phyloP scores from a whole-genome alignment of 257 asterid genomes.

The Cinchona pubescens region DNA sequence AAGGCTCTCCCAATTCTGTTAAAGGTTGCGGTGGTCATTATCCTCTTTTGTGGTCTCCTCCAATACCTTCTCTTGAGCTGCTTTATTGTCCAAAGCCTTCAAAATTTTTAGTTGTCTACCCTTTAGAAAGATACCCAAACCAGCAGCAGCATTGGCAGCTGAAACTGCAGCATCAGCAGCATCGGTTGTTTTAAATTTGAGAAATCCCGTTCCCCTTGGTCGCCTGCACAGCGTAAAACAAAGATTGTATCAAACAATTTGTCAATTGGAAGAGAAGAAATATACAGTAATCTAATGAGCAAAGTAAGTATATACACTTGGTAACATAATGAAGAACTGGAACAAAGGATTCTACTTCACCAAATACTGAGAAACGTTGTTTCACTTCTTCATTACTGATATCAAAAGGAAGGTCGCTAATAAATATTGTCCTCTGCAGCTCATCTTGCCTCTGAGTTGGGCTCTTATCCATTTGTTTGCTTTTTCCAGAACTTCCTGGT shows the following conservation, averaged over 20 bases:
- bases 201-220: slow-evolving; percentile 97
- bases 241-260: slow-evolving; percentile 3
- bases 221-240: slow-evolving; percentile 48
- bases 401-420: slow-evolving; percentile 86
- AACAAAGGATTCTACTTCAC: slow-evolving; percentile 67
- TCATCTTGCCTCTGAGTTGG: slow-evolving; percentile 57
- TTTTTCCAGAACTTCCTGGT: slow-evolving; percentile 15
- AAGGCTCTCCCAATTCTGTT: too few species aligned
- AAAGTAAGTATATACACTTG: slow-evolving; percentile 40
- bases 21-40: slow-evolving; percentile 70
- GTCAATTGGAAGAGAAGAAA: neutral
- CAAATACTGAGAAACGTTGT: slow-evolving; percentile 77
- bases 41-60: slow-evolving; percentile 80
- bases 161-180: slow-evolving; percentile 70
- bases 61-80: slow-evolving; percentile 69
- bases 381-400: slow-evolving; percentile 68
- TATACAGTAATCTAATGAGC: slow-evolving; percentile 10
- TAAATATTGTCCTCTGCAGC: slow-evolving; percentile 73
- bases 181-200: slow-evolving; percentile 70
- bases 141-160: slow-evolving; percentile 55
- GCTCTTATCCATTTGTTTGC: slow-evolving; percentile 29
- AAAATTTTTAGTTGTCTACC: slow-evolving; percentile 79
- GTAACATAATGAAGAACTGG: slow-evolving; percentile 89
- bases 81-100: slow-evolving; percentile 78
- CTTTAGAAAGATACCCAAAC: slow-evolving; percentile 64